Percentiles rank a stretch among this genome's conserved stretches.
phyloP scores from a whole-genome alignment of 129 eudicot genomes.

The Ambrosia artemisiifolia region DNA sequence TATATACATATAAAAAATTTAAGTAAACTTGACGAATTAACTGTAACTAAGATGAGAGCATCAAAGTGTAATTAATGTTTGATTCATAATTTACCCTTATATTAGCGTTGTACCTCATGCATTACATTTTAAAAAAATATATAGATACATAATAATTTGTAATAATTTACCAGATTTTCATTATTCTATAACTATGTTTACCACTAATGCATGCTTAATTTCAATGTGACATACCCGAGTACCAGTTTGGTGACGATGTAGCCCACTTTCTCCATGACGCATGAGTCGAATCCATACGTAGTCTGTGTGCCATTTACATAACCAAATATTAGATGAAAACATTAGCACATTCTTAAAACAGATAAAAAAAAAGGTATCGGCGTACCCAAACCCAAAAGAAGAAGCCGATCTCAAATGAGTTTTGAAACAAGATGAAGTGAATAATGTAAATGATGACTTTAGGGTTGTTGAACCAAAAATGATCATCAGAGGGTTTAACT shows the following conservation, averaged over 20 bases:
- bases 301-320: conserved; percentile 22
- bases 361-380: neutral
- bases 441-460: conserved; percentile 62
- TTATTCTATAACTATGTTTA: neutral
- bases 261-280: conserved; percentile 64
- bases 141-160: too few species aligned
- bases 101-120: too few species aligned
- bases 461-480: conserved; percentile 68
- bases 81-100: too few species aligned
- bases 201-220: neutral
- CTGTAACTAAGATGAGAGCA: too few species aligned
- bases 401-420: conserved; percentile 68
- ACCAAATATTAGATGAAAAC: neutral
- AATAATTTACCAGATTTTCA: too few species aligned
- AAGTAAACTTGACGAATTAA: too few species aligned
- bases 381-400: conserved; percentile 81
- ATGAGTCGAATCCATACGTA: conserved; percentile 66
- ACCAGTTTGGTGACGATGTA: conserved; percentile 64
- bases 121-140: too few species aligned
- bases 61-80: too few species aligned
- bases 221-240: conserved; percentile 45
- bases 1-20: too few species aligned
- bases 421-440: conserved; percentile 83
- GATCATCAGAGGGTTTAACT: conserved; percentile 67
- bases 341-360: neutral